Evolutionary conservation across 768 basidiomycete genomes (phyloP), one percentile per base, ranked within the genome.

Genomic region (Russula dissimulans): DNA sequence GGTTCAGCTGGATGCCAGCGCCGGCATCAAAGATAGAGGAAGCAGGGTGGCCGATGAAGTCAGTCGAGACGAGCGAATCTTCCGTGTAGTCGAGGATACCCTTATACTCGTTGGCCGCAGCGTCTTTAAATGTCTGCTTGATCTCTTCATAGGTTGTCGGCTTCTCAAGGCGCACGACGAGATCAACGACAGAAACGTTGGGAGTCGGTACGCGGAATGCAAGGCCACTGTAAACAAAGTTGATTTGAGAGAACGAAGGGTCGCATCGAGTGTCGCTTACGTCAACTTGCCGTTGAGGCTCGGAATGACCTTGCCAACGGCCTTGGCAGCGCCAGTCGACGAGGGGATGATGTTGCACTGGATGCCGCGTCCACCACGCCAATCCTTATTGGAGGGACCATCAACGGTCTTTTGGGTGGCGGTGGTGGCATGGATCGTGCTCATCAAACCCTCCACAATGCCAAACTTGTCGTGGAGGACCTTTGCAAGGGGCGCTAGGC

Each of bases 291-390:
- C 95, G 77, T 97, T 97, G 68, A 99, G 83, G 53, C 76, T 73
- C 61, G 95, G 95, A 73, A 98, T 97, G 75, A 99, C 94, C 81
- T 97, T 95, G 69, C 94, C 94, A 71, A 95, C 93, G 65, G 94
- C 94, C 84, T 98, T 99, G 74, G 95, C 95, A 65, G 95, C 95
- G 77, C 95, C 95, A 67, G 95, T 97, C 68, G 95, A 95, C 26
- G 95, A 97, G 52, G 95, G 95, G 72, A 99, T 99, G 78, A 99
- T 97, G 84, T 99, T 99, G 80, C 89, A 89, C 76, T 86, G 88
- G 66, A 95, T 93, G 69, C 86, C 85, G 77, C 95, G 95, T 65
- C 93, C 93, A 71, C 93, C 93, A 73, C 93, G 91, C 93, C 93
- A 95, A 79, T 95, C 93, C 80, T 95, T 98, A 81, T 81, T 72